These are phyloP conservation scores for Cubamyces sp. DNA, from an alignment of 768 basidiomycete genomes.

Conservation along the genomic window DNA sequence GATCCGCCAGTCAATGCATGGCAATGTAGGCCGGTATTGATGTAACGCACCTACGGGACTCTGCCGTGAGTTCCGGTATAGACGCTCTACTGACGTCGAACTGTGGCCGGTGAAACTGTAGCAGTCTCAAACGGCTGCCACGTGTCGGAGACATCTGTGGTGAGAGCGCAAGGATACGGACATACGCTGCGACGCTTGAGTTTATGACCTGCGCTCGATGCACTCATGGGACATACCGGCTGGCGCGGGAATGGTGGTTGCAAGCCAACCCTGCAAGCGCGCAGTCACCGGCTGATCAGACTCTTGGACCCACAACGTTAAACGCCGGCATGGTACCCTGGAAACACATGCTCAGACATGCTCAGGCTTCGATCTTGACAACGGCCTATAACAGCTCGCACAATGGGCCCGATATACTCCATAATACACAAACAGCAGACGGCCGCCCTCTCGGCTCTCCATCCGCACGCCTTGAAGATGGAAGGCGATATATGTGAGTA, in stretches of 20 bases:
- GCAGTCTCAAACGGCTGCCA: constrained; percentile 40
- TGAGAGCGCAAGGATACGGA: neutral
- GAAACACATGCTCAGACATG: constrained; percentile 14
- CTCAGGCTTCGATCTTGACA: no score
- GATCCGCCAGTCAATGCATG: neutral
- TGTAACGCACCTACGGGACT: constrained; percentile 38
- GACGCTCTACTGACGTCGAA: constrained; percentile 43
- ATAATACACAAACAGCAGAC: no score
- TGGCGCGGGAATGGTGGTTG: constrained; percentile 4
- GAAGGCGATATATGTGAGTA: no score
- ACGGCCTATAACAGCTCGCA: no score
- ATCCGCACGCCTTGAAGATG: neutral
- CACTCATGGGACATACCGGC: neutral
- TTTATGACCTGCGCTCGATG: neutral
- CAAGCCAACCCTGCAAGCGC: neutral
- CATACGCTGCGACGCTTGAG: neutral
- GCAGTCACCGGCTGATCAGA: neutral
- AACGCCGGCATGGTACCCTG: neutral
- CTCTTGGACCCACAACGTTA: constrained; percentile 18
- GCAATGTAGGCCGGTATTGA: neutral
- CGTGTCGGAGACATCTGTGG: constrained; percentile 9
- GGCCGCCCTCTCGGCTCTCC: neutral
- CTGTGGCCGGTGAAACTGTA: constrained; percentile 53
- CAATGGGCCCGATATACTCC: no score
- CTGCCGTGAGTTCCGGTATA: constrained; percentile 52